Conservation (phyloP, 179 eudicot species). For the Beta lomatogona region DNA sequence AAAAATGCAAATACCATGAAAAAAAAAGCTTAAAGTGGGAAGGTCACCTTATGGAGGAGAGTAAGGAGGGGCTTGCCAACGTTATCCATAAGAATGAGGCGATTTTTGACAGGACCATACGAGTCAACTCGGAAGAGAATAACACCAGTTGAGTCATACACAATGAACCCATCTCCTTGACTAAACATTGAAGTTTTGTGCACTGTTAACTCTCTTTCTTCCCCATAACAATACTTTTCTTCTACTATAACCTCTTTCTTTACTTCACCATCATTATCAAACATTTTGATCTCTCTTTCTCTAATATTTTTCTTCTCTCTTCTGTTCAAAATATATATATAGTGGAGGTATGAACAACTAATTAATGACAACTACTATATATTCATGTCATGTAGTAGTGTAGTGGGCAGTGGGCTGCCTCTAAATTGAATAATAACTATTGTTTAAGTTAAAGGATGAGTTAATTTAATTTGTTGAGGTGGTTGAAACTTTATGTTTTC, state of each 20-base stretch:
- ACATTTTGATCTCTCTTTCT: background rate
- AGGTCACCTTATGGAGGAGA: constrained; percentile 35
- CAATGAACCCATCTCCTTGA: constrained; percentile 35
- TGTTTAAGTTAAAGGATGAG: background rate
- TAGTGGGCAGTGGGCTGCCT: background rate
- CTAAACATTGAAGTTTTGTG: constrained; percentile 37
- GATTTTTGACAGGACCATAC: constrained; percentile 7
- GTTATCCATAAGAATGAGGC: constrained; percentile 28
- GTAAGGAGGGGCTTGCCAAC: constrained; percentile 35
- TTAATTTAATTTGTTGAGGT: background rate
- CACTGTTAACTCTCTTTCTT: constrained; percentile 32
- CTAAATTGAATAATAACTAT: background rate
- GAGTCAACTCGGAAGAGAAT: constrained; percentile 29
- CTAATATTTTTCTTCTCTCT: background rate
- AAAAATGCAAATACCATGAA: background rate
- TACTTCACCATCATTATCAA: background rate
- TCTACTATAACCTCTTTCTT: constrained; percentile 16
- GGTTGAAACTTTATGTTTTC: constrained; percentile 14
- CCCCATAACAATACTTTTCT: constrained; percentile 28
- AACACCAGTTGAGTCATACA: constrained; percentile 28
- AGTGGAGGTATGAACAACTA: background rate
- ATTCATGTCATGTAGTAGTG: too few relatives aligned
- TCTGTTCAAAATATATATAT: too few relatives aligned
- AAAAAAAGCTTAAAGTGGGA: background rate
- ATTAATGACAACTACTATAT: too few relatives aligned